Percentiles rank a stretch among this genome's conserved stretches.
Conservation (phyloP, 2,329 filamentous ascomycete genomes). For the Arthrobotrys sphaeroides region DNA sequence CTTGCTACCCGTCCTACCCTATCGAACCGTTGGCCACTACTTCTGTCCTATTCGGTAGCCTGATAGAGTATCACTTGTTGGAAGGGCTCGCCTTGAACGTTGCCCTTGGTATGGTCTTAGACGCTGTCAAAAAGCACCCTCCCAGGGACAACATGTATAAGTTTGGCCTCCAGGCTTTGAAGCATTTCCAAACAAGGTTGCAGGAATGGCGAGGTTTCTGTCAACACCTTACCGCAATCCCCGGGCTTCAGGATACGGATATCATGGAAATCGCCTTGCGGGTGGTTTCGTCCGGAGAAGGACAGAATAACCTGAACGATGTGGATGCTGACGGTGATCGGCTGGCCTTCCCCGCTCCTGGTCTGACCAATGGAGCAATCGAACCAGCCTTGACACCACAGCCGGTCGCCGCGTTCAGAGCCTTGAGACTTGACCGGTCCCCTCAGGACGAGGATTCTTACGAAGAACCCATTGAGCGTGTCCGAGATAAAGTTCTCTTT, state of each 20-base stretch:
- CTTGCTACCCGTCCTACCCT: constrained; percentile 93
- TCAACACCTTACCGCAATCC: constrained; percentile 81
- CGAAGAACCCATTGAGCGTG: constrained; percentile 83
- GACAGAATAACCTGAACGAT: constrained; percentile 57
- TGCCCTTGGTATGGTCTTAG: constrained; percentile 96
- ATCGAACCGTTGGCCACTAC: constrained; percentile 95
- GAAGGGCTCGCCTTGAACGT: constrained; percentile 90
- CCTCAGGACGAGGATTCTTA: constrained; percentile 70
- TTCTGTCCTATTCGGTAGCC: constrained; percentile 93
- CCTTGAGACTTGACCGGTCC: constrained; percentile 78
- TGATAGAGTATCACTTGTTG: constrained; percentile 92
- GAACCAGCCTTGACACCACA: constrained; percentile 59
- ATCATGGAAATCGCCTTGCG: constrained; percentile 84
- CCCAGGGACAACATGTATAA: constrained; percentile 91
- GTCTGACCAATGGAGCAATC: constrained; percentile 31
- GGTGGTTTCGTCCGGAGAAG: constrained; percentile 63
- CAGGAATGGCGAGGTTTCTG: constrained; percentile 97
- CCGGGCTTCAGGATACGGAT: constrained; percentile 82
- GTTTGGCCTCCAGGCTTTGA: constrained; percentile 92
- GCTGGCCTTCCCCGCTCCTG: constrained; percentile 60
- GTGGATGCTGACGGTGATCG: constrained; percentile 28
- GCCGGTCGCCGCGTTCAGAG: constrained; percentile 73
- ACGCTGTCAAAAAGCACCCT: constrained; percentile 85
- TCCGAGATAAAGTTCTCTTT: constrained; percentile 93
- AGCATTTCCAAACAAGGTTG: constrained; percentile 84